A percentile compares a stretch with the other conserved stretches of the same genome.
These are phyloP conservation scores for Mentha longifolia DNA, from an alignment of 257 asterid species.

Conservation along the genomic window DNA sequence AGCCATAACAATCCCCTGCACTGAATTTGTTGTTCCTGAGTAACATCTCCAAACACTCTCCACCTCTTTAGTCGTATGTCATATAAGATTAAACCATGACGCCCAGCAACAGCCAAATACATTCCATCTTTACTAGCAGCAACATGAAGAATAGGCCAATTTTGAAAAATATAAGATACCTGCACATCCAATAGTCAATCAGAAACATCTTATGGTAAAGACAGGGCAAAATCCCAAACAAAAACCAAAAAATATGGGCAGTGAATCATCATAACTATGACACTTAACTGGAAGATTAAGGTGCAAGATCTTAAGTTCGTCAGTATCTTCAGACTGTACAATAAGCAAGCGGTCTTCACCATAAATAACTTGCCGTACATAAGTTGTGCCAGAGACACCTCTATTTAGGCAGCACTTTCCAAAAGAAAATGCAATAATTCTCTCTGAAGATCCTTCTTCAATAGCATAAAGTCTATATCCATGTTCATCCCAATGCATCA, in stretches of 20 bases:
- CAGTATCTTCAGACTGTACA: conserved; percentile 98
- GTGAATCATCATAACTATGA: conserved; percentile 25
- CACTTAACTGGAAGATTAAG: conserved; percentile 96
- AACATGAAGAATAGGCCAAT: conserved; percentile 98
- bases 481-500: conserved; percentile 96
- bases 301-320: conserved; percentile 93
- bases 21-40: conserved; percentile 97
- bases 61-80: conserved; percentile 89
- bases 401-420: conserved; percentile 98
- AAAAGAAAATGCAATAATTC: conserved; percentile 87
- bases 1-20: conserved; percentile 98
- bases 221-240: not conserved
- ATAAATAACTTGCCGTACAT: conserved; percentile 92
- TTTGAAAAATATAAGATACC: conserved; percentile 98
- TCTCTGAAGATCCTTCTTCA: conserved; percentile 89
- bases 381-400: conserved; percentile 94
- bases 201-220: conserved; percentile 31
- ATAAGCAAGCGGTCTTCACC: conserved; percentile 98
- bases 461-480: conserved; percentile 95
- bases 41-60: conserved; percentile 98
- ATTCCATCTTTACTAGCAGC: conserved; percentile 99
- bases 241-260: conserved; percentile 12
- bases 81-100: conserved; percentile 92
- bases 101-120: conserved; percentile 98
- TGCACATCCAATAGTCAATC: conserved; percentile 42